Base-by-base conservation (phyloP, 805 yeast species). In the Nakazawaea ambrosiae region DNA sequence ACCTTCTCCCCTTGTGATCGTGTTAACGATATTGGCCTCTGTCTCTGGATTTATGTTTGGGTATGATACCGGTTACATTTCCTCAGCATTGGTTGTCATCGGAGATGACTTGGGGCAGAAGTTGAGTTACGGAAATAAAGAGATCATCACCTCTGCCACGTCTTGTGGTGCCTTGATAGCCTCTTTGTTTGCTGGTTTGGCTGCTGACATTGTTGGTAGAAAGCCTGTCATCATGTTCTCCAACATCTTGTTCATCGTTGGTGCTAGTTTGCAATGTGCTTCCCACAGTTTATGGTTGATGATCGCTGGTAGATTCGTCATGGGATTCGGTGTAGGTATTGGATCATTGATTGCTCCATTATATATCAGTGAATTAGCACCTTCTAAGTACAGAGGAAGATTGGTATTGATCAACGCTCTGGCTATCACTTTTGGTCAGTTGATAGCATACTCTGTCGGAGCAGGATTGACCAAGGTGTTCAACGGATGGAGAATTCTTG, bases 11-110 rank as follows among this genome's bases (percentile, higher is more conserved):
- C 46, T 69, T 41, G 70, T 71, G 20, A 45, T 68, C n/a, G 45
- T 58, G n/a, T 53, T 72, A 34, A 71, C 78, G 2, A 51, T 67
- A 26, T 64, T 69, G 14, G 66, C 76, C 2, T 73, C 78, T 12
- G 66, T 73, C 19, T 70, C 76, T 0, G 80, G 80, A 2, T 72
- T 73, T 49, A 69, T 73, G 76, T 73, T 73, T 51, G 80, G 80
- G 10, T 73, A 73, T 48, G 80, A 73, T 48, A 73, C 80, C 4
- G 80, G 79, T 4, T 73, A 73, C 49, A 72, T 73, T 11, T 73
- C 79, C 4, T 66, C 77, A 10, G 78, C 75, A 1, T 55, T 73
- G 46, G 77, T 73, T 23, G 63, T 65, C 16, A 60, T 73, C 11
- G 77, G 76, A 1, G 60, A 66, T 1, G 78, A 71, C 48, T 55